phyloP scores from a whole-genome alignment of 495 filamentous ascomycete species.

The Oleoguttula mirabilis region DNA sequence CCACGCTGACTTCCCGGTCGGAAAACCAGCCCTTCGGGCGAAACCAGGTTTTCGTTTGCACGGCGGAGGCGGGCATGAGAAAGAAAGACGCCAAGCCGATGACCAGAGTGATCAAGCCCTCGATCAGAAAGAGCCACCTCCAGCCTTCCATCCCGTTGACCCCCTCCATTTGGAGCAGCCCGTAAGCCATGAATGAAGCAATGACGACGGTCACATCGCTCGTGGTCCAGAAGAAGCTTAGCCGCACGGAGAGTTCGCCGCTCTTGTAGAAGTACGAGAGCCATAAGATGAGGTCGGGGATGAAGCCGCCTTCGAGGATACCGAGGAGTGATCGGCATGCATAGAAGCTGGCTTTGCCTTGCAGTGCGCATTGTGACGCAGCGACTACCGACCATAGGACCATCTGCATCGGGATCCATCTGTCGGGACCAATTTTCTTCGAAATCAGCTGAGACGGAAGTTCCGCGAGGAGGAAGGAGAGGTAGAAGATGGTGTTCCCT shows the following conservation, averaged over 20 bases:
- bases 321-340: slow-evolving; percentile 36
- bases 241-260: slow-evolving; percentile 38
- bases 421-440: slow-evolving; percentile 62
- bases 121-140: slow-evolving; percentile 42
- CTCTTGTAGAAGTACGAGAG: slow-evolving; percentile 43
- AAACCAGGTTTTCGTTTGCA: slow-evolving; percentile 44
- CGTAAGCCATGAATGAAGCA: slow-evolving; percentile 38
- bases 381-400: slow-evolving; percentile 65
- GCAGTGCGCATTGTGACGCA: slow-evolving; percentile 52
- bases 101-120: slow-evolving; percentile 41
- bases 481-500: slow-evolving; percentile 34
- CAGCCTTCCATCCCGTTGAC: slow-evolving; percentile 38
- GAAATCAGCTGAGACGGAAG: slow-evolving; percentile 38
- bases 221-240: slow-evolving; percentile 42
- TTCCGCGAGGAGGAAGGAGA: slow-evolving; percentile 37
- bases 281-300: slow-evolving; percentile 38
- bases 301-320: slow-evolving; percentile 34
- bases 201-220: slow-evolving; percentile 47
- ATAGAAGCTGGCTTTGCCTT: slow-evolving; percentile 40
- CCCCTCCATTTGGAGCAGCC: slow-evolving; percentile 41
- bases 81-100: slow-evolving; percentile 42
- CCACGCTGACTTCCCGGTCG: slow-evolving; percentile 45
- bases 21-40: slow-evolving; percentile 50
- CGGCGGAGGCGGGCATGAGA: slow-evolving; percentile 40
- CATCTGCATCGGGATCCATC: slow-evolving; percentile 69